Evolutionary conservation across 257 asterid genomes (phyloP).

Genomic region (Solanum sitiens): DNA sequence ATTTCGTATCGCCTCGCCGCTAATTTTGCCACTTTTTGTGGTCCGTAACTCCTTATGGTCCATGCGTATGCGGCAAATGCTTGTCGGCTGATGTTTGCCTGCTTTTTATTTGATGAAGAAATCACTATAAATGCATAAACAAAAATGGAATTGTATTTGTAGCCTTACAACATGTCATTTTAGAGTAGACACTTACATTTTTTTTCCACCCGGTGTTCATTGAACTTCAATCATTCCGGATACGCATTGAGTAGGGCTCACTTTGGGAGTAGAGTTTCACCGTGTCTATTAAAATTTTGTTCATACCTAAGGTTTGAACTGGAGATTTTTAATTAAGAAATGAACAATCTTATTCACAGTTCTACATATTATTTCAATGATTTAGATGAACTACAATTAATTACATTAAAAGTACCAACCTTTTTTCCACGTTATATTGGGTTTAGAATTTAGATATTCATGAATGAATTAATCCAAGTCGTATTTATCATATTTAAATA

Average conservation of each 20-base stretch:
- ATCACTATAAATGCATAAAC: neutral
- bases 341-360: neutral
- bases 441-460: neutral
- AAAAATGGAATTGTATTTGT: neutral
- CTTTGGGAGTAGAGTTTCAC: accelerated
- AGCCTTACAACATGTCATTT: neutral
- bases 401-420: neutral
- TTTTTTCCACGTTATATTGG: neutral
- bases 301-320: neutral
- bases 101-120: neutral
- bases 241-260: neutral
- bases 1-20: accelerated
- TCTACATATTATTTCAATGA: neutral
- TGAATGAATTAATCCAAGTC: neutral
- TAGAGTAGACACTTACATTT: no score
- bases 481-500: neutral
- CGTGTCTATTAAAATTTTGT: no score
- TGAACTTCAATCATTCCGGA: no score
- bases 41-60: neutral
- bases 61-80: neutral
- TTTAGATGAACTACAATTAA: no score
- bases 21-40: neutral
- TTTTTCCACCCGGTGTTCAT: no score
- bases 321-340: no score
- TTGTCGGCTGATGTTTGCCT: neutral